Base-by-base conservation (phyloP, 306 rosid species). In the Malus sylvestris region DNA sequence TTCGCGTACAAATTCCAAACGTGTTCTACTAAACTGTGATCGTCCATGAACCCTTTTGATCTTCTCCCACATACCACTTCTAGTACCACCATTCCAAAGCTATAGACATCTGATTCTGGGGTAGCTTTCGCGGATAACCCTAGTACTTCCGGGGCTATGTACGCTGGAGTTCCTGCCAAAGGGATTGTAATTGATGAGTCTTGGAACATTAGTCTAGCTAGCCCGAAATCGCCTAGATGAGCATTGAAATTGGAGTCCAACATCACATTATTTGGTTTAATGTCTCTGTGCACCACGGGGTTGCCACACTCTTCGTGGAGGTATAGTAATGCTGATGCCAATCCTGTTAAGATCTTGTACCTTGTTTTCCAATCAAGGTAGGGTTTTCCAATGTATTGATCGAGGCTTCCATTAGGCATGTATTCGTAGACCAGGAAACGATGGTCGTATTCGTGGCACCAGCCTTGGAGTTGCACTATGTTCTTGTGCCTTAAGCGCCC, bases 371-470 rank as follows among this genome's bases (percentile, higher is more conserved):
- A 85, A 38, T 85, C 75, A 4, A 89, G 86, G 57, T 33, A 14
- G 4, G 58, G 85, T 25, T 82, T 83, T 44, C 87, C 89, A 16
- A 87, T 80, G 83, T 80, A 83, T 0, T 32, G 79, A 45, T 85
- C 91, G 2, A 85, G 87, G 83, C 93, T 85, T 58, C 91, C 86
- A 16, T 89, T 89, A 66, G 84, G 78, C 93, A 89, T 89, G 71
- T 78, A 89, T 12, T 87, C 89, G 65, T 80, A 89, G 30, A 89
- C 88, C 30, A 85, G 60, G 65, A 84, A 82, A 27, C 81, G 87
- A 32, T 83, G 76, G 6, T 70, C 68, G 0, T 76, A 73, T 52
- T 85, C 83, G 27, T 80, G 84, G 76, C 91, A 85, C 89, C 91
- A 89, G 2, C 91, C 91, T 78, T 75, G 88, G 68, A 87, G 87